Conservation (phyloP, 2,329 filamentous ascomycete species). For the Apiospora saccharicola region DNA sequence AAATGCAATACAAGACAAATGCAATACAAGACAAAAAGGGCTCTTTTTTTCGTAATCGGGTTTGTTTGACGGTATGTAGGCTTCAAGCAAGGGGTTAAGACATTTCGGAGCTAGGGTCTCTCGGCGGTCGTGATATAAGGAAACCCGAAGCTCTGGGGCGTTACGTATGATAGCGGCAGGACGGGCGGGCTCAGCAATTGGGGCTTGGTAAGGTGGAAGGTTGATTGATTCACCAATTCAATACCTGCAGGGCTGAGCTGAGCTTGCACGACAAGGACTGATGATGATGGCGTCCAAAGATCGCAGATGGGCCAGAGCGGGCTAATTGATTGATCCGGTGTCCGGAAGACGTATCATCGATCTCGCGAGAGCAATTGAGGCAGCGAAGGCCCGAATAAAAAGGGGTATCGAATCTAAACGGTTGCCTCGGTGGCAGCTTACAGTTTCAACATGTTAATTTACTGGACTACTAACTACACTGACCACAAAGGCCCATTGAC, state of each 20-base stretch:
- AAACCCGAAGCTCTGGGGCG: neutral
- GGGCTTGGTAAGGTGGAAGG: constrained; percentile 7
- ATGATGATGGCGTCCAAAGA: constrained; percentile 19
- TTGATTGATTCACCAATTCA: neutral
- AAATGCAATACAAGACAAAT: constrained; percentile 11
- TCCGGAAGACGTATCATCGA: neutral
- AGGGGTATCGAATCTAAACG: constrained; percentile 2
- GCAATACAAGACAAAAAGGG: too few relatives aligned
- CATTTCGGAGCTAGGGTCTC: neutral
- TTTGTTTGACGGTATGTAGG: neutral
- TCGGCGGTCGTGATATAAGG: neutral
- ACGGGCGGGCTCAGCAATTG: constrained; percentile 8
- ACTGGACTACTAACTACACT: too few relatives aligned
- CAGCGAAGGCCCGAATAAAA: constrained; percentile 4
- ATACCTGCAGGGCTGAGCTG: constrained; percentile 16
- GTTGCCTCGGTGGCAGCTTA: neutral
- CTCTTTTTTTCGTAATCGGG: neutral
- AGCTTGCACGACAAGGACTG: constrained; percentile 7
- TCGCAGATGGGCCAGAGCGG: constrained; percentile 13
- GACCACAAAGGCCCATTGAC: neutral
- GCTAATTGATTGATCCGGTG: constrained; percentile 20
- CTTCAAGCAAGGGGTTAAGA: constrained; percentile 7
- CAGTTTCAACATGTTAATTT: neutral
- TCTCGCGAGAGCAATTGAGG: neutral
- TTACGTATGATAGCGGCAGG: constrained; percentile 1